A percentile compares a stretch with the other conserved stretches of the same genome.
phyloP scores from a whole-genome alignment of 805 yeast species.

The Lipomyces starkeyi region DNA sequence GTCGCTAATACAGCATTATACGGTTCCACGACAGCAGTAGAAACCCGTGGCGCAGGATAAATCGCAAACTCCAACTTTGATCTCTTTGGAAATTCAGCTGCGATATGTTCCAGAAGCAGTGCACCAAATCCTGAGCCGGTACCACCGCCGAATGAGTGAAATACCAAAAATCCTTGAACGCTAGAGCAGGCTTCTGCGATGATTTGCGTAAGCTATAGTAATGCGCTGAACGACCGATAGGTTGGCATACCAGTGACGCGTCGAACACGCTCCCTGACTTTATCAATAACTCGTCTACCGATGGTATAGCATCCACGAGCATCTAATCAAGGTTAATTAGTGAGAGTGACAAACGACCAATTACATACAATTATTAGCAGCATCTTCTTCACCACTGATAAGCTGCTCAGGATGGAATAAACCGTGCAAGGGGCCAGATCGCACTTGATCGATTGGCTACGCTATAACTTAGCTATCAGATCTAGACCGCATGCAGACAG shows the following conservation, averaged over 20 bases:
- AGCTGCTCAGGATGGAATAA: conserved; percentile 98
- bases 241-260: conserved; percentile 58
- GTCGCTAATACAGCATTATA: conserved; percentile 97
- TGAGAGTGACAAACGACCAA: not conserved
- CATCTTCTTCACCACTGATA: conserved; percentile 97
- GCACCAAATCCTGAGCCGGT: conserved; percentile 99
- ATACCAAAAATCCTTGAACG: conserved; percentile 94
- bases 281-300: conserved; percentile 94
- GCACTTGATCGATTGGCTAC: conserved; percentile 74
- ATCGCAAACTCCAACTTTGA: conserved; percentile 97
- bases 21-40: conserved; percentile 98
- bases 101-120: conserved; percentile 85
- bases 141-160: conserved; percentile 99
- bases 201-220: not conserved
- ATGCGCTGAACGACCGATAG: conserved; percentile 7
- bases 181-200: conserved; percentile 88
- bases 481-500: not conserved
- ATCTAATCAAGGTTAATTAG: conserved; percentile 33
- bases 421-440: conserved; percentile 89
- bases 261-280: conserved; percentile 92
- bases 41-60: conserved; percentile 96
- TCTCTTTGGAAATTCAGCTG: conserved; percentile 93
- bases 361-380: conserved; percentile 83
- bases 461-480: not conserved
- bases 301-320: conserved; percentile 99